These are phyloP conservation scores for Filobasidium floriforme DNA, from an alignment of 768 basidiomycete species.

Conservation along the genomic window DNA sequence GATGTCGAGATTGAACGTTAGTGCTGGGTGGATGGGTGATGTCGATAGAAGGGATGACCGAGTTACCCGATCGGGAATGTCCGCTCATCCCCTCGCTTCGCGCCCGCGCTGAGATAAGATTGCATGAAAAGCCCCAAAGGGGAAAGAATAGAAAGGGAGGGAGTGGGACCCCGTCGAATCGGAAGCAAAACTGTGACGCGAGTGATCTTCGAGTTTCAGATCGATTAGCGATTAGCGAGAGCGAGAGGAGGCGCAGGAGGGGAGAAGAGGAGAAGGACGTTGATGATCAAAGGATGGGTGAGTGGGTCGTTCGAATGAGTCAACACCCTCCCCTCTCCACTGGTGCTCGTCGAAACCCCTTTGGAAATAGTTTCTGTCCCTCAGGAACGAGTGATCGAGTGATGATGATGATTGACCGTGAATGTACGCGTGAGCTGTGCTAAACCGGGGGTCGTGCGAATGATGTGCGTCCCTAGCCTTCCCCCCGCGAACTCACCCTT, in stretches of 20 bases:
- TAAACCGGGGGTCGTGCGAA: no score
- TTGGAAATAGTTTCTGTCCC: not conserved
- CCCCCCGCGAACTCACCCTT: no score
- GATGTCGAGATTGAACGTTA: no score
- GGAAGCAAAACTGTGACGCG: no score
- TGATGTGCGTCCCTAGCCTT: no score
- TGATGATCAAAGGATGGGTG: no score
- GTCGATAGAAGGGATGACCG: not conserved
- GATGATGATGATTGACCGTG: not conserved
- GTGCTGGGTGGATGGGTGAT: not conserved
- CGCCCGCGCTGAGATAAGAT: not conserved
- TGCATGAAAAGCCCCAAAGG: not conserved
- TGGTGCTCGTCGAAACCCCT: no score
- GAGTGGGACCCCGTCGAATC: no score
- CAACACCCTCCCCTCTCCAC: not conserved
- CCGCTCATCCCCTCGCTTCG: not conserved
- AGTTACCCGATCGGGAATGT: conserved; percentile 2
- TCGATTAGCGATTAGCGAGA: not conserved
- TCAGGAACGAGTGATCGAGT: not conserved
- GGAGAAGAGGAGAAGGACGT: not conserved
- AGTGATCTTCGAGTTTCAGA: no score
- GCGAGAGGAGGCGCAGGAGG: not conserved
- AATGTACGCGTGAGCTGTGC: no score
- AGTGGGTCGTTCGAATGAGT: no score
- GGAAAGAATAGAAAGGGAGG: not conserved